These are phyloP conservation scores for Amaranthus tricolor DNA, from an alignment of 179 eudicot species.

Conservation along the genomic window DNA sequence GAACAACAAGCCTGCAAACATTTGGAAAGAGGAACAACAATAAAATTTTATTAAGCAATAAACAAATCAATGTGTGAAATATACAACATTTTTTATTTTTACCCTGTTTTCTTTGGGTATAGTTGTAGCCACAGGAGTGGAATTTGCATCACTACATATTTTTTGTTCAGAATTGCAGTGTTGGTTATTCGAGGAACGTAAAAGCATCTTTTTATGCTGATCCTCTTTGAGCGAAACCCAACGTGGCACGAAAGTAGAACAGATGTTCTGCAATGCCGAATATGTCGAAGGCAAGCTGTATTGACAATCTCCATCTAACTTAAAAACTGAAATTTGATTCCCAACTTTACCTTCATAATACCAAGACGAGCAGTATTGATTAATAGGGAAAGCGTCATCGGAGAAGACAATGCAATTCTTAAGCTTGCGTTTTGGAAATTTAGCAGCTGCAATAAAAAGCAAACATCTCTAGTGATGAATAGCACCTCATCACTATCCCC, in stretches of 20 bases:
- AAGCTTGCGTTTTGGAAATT: slow-evolving; percentile 10
- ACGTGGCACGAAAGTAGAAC: background rate
- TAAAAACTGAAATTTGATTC: slow-evolving; percentile 9
- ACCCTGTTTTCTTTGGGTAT: too few relatives aligned
- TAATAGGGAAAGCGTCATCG: slow-evolving; percentile 16
- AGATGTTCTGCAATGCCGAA: background rate
- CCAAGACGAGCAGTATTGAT: background rate
- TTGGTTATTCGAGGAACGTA: background rate
- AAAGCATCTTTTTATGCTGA: slow-evolving; percentile 11
- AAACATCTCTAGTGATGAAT: slow-evolving; percentile 18
- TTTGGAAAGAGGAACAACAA: too few relatives aligned
- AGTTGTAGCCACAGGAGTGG: background rate
- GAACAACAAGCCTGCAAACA: too few relatives aligned
- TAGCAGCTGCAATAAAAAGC: slow-evolving; percentile 17
- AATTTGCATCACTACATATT: background rate
- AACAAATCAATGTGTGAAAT: too few relatives aligned
- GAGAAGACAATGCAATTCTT: slow-evolving; percentile 21
- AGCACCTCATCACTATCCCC: slow-evolving; percentile 9
- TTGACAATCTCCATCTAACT: slow-evolving; percentile 12
- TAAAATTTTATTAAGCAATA: too few relatives aligned
- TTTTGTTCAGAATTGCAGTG: background rate
- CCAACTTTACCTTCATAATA: background rate
- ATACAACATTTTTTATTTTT: too few relatives aligned
- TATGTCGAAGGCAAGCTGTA: background rate
- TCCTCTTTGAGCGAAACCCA: background rate